These are phyloP conservation scores for Leucocoprinus sp. DNA, from an alignment of 768 basidiomycete species.

Conservation along the genomic window DNA sequence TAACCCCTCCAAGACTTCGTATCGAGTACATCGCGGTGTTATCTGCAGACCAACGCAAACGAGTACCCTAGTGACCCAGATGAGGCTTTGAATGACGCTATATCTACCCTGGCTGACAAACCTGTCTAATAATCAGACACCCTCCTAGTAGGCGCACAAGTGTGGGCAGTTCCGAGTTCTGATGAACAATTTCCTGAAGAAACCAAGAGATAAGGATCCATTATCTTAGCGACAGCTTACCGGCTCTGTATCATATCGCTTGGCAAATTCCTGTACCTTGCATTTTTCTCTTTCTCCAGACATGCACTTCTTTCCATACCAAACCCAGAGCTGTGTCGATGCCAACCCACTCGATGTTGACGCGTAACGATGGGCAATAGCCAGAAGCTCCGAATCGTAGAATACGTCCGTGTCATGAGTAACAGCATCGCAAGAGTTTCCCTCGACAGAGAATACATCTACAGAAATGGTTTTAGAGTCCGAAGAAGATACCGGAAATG, in stretches of 20 bases:
- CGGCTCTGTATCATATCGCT: slow-evolving; percentile 59
- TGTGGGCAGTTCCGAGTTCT: slow-evolving; percentile 56
- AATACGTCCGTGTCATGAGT: slow-evolving; percentile 45
- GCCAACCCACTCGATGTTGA: slow-evolving; percentile 57
- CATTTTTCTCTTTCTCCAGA: slow-evolving; percentile 52
- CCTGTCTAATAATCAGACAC: slow-evolving; percentile 67
- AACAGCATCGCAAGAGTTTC: slow-evolving; percentile 38
- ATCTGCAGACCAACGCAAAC: slow-evolving; percentile 61
- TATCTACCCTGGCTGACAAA: slow-evolving; percentile 19
- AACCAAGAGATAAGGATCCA: background rate
- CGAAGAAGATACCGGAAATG: slow-evolving; percentile 18
- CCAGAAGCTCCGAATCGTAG: slow-evolving; percentile 66
- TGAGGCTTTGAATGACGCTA: background rate
- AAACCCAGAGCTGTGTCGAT: slow-evolving; percentile 66
- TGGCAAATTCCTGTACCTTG: slow-evolving; percentile 64
- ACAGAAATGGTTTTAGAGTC: slow-evolving; percentile 58
- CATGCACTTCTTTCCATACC: slow-evolving; percentile 53
- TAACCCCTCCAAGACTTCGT: slow-evolving; percentile 37
- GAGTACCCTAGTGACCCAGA: background rate
- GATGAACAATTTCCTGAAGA: slow-evolving; percentile 37
- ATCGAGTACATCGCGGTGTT: slow-evolving; percentile 80
- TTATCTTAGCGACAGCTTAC: slow-evolving; percentile 30
- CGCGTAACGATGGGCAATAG: slow-evolving; percentile 63
- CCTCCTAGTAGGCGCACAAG: slow-evolving; percentile 62
- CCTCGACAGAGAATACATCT: slow-evolving; percentile 56